Percentiles rank a stretch among this genome's conserved stretches.
These are phyloP conservation scores for Macrophomina tecta DNA, from an alignment of 2,329 filamentous ascomycete genomes.

Conservation along the genomic window DNA sequence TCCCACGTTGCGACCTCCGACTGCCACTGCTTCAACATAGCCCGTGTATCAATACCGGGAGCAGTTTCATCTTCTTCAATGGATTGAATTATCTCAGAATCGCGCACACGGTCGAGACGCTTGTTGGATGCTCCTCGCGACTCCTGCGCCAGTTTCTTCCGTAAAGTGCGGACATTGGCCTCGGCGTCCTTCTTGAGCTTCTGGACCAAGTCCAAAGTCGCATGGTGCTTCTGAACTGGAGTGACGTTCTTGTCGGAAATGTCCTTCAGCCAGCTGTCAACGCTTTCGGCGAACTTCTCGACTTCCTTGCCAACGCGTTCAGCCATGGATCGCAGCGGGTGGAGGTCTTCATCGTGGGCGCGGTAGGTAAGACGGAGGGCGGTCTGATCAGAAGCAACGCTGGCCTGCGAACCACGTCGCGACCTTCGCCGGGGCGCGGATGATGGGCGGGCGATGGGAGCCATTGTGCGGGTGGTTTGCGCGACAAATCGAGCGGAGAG, in stretches of 20 bases:
- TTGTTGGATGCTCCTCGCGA: slow-evolving; percentile 41
- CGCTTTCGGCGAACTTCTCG: slow-evolving; percentile 80
- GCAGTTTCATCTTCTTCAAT: slow-evolving; percentile 37
- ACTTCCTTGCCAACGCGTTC: slow-evolving; percentile 79
- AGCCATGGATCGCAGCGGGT: slow-evolving; percentile 68
- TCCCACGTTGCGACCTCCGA: slow-evolving; percentile 92
- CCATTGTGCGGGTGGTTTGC: slow-evolving; percentile 33
- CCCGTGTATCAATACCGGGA: slow-evolving; percentile 35
- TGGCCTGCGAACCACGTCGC: slow-evolving; percentile 28
- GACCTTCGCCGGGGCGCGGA: slow-evolving; percentile 22
- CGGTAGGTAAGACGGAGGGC: slow-evolving; percentile 32
- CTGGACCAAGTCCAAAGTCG: slow-evolving; percentile 44
- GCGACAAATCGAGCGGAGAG: neutral
- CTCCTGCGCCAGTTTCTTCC: slow-evolving; percentile 51
- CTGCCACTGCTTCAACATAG: slow-evolving; percentile 69
- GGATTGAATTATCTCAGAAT: slow-evolving; percentile 31
- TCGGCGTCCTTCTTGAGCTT: slow-evolving; percentile 59
- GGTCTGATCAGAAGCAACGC: slow-evolving; percentile 30
- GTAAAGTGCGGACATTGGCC: slow-evolving; percentile 54
- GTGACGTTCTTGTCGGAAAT: slow-evolving; percentile 38
- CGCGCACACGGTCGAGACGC: slow-evolving; percentile 34
- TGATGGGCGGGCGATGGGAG: slow-evolving; percentile 36
- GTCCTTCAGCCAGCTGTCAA: slow-evolving; percentile 70
- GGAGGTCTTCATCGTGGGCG: slow-evolving; percentile 53
- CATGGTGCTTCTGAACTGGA: slow-evolving; percentile 64